phyloP scores from a whole-genome alignment of 345 rosid species.

The Rhodamnia argentea region DNA sequence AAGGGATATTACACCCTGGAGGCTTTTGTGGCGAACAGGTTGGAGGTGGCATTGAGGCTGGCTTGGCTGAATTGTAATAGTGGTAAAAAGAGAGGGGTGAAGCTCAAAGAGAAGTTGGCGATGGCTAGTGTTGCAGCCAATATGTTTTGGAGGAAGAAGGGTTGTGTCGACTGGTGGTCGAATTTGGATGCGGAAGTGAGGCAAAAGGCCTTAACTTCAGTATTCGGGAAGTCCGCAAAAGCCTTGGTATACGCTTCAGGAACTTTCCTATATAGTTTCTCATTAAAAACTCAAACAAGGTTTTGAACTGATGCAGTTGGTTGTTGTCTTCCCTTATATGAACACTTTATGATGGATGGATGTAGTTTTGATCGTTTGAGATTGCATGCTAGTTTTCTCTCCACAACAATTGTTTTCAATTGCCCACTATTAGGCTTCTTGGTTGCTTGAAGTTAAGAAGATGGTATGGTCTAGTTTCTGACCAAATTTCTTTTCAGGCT shows the following conservation, averaged over 20 bases:
- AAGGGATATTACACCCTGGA: slow-evolving; percentile 77
- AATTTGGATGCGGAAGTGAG: slow-evolving; percentile 43
- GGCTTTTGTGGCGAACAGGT: slow-evolving; percentile 72
- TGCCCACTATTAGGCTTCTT: background rate
- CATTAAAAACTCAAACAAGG: background rate
- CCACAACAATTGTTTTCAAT: background rate
- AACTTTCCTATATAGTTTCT: background rate
- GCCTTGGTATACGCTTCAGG: slow-evolving; percentile 41
- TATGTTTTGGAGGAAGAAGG: slow-evolving; percentile 87
- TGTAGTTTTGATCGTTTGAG: background rate
- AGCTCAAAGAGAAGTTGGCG: slow-evolving; percentile 62
- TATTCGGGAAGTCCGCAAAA: slow-evolving; percentile 63
- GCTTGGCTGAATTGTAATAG: slow-evolving; percentile 66
- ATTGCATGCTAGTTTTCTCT: background rate
- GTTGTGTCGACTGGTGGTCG: slow-evolving; percentile 82
- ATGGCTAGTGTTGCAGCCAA: slow-evolving; percentile 54
- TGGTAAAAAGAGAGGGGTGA: slow-evolving; percentile 70
- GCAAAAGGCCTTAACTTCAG: slow-evolving; percentile 30
- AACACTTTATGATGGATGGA: background rate
- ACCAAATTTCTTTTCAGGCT: slow-evolving; percentile 30
- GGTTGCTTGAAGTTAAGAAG: background rate
- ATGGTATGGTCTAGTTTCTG: background rate
- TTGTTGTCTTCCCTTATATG: background rate
- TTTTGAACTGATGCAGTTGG: background rate
- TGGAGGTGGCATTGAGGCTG: slow-evolving; percentile 81